phyloP scores from a whole-genome alignment of 805 yeast genomes.

The Starmera quercuum region DNA sequence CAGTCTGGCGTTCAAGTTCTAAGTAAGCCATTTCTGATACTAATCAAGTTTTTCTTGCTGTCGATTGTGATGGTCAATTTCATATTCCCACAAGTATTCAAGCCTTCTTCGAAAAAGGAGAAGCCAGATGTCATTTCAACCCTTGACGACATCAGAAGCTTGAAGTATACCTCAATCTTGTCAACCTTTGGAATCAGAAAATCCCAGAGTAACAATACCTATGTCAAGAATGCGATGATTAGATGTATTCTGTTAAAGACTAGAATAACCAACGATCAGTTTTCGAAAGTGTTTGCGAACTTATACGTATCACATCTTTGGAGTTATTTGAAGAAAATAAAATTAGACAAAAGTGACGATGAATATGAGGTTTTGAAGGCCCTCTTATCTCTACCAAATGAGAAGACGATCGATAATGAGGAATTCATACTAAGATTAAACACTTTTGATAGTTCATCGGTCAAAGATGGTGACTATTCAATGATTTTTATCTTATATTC shows the following conservation, averaged over 20 bases:
- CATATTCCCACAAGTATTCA: slow-evolving; percentile 14
- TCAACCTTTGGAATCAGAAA: slow-evolving; percentile 10
- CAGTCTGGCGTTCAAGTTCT: slow-evolving; percentile 19
- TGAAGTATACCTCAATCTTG: slow-evolving; percentile 9
- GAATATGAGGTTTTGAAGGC: slow-evolving; percentile 19
- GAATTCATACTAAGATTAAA: slow-evolving; percentile 14
- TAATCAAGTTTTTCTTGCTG: slow-evolving; percentile 20
- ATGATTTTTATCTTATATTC: slow-evolving; percentile 10
- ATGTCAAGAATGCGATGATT: slow-evolving; percentile 17
- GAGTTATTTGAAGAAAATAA: slow-evolving; percentile 16
- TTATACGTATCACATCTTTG: slow-evolving; percentile 20
- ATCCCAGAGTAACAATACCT: slow-evolving; percentile 13
- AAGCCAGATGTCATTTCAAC: slow-evolving; percentile 3
- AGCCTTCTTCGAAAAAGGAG: slow-evolving; percentile 1
- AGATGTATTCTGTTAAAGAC: slow-evolving; percentile 17
- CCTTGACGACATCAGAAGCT: slow-evolving; percentile 16
- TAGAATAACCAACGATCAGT: slow-evolving; percentile 10
- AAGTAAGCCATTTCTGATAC: slow-evolving; percentile 18
- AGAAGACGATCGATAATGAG: slow-evolving; percentile 20
- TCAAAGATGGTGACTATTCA: slow-evolving; percentile 12
- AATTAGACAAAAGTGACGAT: slow-evolving; percentile 8
- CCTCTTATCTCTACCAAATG: slow-evolving; percentile 16
- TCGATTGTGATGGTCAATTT: slow-evolving; percentile 20
- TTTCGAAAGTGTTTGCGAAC: slow-evolving; percentile 11
- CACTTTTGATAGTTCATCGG: slow-evolving; percentile 7